Evolutionary conservation across 129 eudicot genomes (phyloP).

Genomic region (Artemisia annua): DNA sequence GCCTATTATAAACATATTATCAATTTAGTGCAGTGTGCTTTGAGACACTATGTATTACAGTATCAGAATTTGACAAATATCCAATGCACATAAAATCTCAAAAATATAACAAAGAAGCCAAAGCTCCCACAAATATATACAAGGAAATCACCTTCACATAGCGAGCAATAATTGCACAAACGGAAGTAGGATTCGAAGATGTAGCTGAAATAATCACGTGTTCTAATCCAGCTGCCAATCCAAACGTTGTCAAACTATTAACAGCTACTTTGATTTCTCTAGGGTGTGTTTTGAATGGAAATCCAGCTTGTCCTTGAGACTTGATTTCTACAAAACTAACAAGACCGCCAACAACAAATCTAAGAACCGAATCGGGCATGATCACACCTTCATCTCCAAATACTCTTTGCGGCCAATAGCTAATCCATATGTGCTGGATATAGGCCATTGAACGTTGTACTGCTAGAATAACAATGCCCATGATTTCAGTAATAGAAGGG

Average conservation of each 20-base stretch:
- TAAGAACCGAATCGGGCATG: background rate
- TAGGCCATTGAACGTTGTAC: too few relatives aligned
- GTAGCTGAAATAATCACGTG: background rate
- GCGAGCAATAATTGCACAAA: background rate
- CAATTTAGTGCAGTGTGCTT: too few relatives aligned
- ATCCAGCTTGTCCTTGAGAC: constrained; percentile 2
- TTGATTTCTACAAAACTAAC: background rate
- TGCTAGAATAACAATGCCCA: too few relatives aligned
- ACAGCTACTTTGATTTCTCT: background rate
- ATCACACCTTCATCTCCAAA: background rate
- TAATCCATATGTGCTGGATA: background rate
- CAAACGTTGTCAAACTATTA: constrained; percentile 1
- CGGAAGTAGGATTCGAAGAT: background rate
- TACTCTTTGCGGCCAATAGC: background rate
- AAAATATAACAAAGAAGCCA: background rate
- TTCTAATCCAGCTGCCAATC: background rate
- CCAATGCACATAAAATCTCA: background rate
- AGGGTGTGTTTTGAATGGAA: constrained; percentile 21
- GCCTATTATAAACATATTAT: too few relatives aligned
- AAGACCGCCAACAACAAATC: background rate
- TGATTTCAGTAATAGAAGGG: too few relatives aligned
- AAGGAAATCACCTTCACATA: background rate
- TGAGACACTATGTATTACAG: too few relatives aligned
- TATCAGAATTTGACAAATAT: too few relatives aligned
- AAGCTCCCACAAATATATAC: background rate